Percentiles rank a stretch among this genome's conserved stretches.
Conservation (phyloP, 805 yeast genomes). For the Debaryomyces prosopidis region DNA sequence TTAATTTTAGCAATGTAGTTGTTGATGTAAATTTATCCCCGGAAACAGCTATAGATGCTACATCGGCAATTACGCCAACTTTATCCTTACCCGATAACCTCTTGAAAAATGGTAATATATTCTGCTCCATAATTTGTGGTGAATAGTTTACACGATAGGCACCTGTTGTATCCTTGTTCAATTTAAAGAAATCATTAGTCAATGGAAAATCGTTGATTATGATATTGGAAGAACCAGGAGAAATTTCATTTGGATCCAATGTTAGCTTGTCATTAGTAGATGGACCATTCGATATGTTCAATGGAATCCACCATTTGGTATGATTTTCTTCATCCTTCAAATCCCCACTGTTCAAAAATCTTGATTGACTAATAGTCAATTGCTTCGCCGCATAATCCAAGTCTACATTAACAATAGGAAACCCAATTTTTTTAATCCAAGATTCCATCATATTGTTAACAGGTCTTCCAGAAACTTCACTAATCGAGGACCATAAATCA, state of each 20-base stretch:
- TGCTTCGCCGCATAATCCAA: constrained; percentile 25
- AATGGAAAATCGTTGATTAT: constrained; percentile 22
- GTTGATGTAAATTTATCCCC: constrained; percentile 39
- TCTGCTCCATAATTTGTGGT: constrained; percentile 37
- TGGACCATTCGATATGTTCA: constrained; percentile 31
- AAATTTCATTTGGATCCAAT: neutral
- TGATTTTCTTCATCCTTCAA: constrained; percentile 56
- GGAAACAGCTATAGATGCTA: constrained; percentile 48
- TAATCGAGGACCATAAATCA: constrained; percentile 70
- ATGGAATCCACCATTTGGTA: constrained; percentile 61
- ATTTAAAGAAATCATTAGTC: constrained; percentile 35
- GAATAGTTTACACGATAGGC: constrained; percentile 57
- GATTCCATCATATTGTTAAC: constrained; percentile 59
- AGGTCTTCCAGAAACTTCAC: constrained; percentile 63
- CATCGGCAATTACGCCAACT: constrained; percentile 57
- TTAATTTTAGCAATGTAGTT: constrained; percentile 44
- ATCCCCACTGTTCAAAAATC: constrained; percentile 67
- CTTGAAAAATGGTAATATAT: constrained; percentile 39
- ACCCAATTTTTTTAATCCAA: constrained; percentile 77
- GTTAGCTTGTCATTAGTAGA: neutral
- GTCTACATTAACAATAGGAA: constrained; percentile 61
- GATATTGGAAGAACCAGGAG: neutral
- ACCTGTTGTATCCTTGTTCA: constrained; percentile 52
- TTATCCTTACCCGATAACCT: constrained; percentile 47
- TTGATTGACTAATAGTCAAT: constrained; percentile 51